These are phyloP conservation scores for Dactylorhiza incarnata DNA, from an alignment of 106 monocot species.

Conservation along the genomic window DNA sequence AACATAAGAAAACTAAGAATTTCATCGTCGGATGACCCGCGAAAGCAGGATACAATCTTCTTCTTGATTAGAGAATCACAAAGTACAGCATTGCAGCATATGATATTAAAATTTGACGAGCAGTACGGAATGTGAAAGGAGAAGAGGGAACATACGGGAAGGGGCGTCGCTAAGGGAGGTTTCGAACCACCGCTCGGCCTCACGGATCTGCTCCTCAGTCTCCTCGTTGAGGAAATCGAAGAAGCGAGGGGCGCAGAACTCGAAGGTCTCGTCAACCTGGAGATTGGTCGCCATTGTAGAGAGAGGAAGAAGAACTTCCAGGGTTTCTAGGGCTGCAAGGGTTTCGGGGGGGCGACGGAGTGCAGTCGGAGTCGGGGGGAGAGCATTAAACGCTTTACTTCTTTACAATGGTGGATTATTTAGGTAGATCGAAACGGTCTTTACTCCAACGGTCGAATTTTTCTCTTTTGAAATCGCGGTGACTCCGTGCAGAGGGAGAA, in stretches of 20 bases:
- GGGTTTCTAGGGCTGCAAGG: neutral
- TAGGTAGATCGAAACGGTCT: neutral
- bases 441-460: conserved; percentile 1
- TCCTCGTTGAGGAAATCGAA: conserved; percentile 71
- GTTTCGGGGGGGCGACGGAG: neutral
- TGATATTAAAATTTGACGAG: neutral
- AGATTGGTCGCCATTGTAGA: neutral
- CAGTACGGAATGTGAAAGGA: neutral
- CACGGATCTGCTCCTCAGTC: conserved; percentile 42
- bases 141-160: conserved; percentile 43
- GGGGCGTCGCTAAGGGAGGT: conserved; percentile 57
- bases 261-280: conserved; percentile 62
- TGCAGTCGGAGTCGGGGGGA: neutral
- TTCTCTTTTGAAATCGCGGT: neutral
- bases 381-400: neutral
- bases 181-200: conserved; percentile 80
- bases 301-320: neutral
- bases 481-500: too few species aligned
- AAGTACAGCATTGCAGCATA: neutral
- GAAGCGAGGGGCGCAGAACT: conserved; percentile 81
- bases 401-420: neutral
- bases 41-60: neutral
- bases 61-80: neutral
- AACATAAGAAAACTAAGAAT: neutral
- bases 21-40: neutral